phyloP scores from a whole-genome alignment of 1,139 yeast species.

The Sugiyamaella castrensis region DNA sequence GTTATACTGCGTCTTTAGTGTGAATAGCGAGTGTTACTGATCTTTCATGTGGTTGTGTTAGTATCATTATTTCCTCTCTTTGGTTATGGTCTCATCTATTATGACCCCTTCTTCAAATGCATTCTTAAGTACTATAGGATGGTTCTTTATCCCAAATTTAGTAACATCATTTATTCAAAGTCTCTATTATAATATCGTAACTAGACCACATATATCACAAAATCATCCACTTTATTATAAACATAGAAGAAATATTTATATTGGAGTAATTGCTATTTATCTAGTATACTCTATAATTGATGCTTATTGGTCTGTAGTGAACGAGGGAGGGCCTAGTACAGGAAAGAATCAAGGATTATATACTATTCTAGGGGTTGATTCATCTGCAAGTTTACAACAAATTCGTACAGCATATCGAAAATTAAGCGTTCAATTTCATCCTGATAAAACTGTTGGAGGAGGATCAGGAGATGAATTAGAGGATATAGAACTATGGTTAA shows the following conservation, averaged over 20 bases:
- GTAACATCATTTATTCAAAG: slow-evolving; percentile 21
- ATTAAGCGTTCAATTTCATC: slow-evolving; percentile 34
- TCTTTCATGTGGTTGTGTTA: too few relatives aligned
- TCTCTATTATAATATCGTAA: slow-evolving; percentile 18
- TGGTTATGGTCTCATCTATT: neutral
- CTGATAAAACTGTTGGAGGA: slow-evolving; percentile 34
- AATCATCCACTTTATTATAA: slow-evolving; percentile 9
- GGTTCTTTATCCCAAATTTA: slow-evolving; percentile 27
- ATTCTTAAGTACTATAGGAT: slow-evolving; percentile 21
- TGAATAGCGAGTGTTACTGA: too few relatives aligned
- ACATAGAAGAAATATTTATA: slow-evolving; percentile 19
- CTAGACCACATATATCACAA: slow-evolving; percentile 5
- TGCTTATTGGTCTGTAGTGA: slow-evolving; percentile 17
- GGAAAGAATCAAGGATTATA: slow-evolving; percentile 22
- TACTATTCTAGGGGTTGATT: slow-evolving; percentile 21
- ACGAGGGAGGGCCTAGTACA: slow-evolving; percentile 14
- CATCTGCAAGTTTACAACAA: slow-evolving; percentile 16
- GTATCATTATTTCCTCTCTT: too few relatives aligned
- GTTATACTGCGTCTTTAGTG: too few relatives aligned
- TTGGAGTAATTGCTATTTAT: slow-evolving; percentile 20
- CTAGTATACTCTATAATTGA: slow-evolving; percentile 20
- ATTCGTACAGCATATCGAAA: slow-evolving; percentile 21
- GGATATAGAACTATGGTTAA: slow-evolving; percentile 27
- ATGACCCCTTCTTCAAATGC: slow-evolving; percentile 14
- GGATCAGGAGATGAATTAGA: neutral